Evolutionary conservation across 2,329 filamentous ascomycete genomes (phyloP), one percentile per base, ranked within the genome.

Genomic region (Phialemoniopsis sp.): DNA sequence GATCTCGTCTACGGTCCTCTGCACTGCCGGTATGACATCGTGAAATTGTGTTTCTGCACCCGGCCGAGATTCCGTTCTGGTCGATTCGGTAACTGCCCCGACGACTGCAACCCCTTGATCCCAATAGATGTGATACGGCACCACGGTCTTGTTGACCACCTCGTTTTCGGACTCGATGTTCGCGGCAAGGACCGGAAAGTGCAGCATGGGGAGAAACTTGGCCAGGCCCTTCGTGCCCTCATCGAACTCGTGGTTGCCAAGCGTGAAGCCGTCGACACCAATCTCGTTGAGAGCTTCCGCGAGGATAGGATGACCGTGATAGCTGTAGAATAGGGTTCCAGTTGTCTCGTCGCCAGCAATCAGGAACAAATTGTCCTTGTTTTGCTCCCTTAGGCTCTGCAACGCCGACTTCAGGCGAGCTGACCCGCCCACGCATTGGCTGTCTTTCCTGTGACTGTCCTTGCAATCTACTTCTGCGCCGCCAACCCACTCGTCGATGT

Each of bases 281-380:
- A 85, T 62, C 53, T 80, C 68, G 45, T 85, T 85, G 43, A 85
- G 60, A 0, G 76, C 80, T 50, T 82, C 73, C 35, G 79, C 78
- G 46, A 85, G 85, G 68, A 85, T 85, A 62, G 82, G 77, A 16
- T 78, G 77, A 13, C 74, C 73, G 51, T 85, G 85, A 56, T 74
- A 83, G 4, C 72, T 72, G 61, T 82, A 85, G 64, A 82, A 85
- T 8, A 84, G 65, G 1, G 81, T 85, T 38, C 81, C 80, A 49
- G 83, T 77, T 54, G 84, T 84, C 54, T 85, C 81, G 48, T 85
- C 81, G 13, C 81, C 81, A 3, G 74, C 76, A 40, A 85, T 81
- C 33, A 85, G 62, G 62, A 78, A 76, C 13, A 85, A 63, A 39
- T 76, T 78, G 52, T 82, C 74, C 14, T 75, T 70, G 51, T 80